Base-by-base conservation (phyloP, 2,329 filamentous ascomycete species). In the Aspergillus candidus region DNA sequence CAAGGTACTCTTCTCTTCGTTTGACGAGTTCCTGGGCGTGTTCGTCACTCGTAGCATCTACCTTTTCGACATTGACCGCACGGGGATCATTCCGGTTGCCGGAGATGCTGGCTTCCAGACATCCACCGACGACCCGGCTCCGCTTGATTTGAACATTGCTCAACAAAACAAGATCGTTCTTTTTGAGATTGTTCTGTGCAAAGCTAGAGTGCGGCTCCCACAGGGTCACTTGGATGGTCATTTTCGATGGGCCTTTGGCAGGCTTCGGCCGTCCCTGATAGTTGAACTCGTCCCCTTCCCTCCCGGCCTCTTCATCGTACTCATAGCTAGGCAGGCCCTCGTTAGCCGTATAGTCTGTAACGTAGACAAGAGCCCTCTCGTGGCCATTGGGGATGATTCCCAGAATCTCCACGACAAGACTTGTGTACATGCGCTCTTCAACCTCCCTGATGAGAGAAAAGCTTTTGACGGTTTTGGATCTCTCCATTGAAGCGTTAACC, bases 331-430 rank as follows among this genome's bases (percentile, higher is more conserved):
- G 83, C 46, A 96, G 81, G 1, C 57, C 47, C 0, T 72, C 58
- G 56, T 96, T 88, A 40, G 78, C 69, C 0, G 88, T 94, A 62
- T 90, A 95, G 64, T 96, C 90, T 0, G 86, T 85, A 13, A 94
- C 70, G 71, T 89, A 89, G 0, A 95, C 51, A 4, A 80, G 78
- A 11, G 78, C 66, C 44, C 67, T 76, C 18, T 76, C 72, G 36
- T 53, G 55, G 32, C 66, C 62, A 18, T 55, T 61, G 11, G 67
- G 58, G 52, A 71, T 78, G 1, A 74, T 68, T 52, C 76, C 81
- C 37, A 89, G 76, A 2, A 94, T 79, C 58, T 90, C 77, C 2
- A 78, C 88, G 13, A 87, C 70, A 1, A 94, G 60, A 59, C 95
- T 80, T 55, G 76, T 80, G 58, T 83, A 94, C 0, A 56, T 70